Evolutionary conservation across 192 early-diverging fungal species (phyloP), one percentile per base, ranked within the genome.

Genomic region (Coemansia sp.): DNA sequence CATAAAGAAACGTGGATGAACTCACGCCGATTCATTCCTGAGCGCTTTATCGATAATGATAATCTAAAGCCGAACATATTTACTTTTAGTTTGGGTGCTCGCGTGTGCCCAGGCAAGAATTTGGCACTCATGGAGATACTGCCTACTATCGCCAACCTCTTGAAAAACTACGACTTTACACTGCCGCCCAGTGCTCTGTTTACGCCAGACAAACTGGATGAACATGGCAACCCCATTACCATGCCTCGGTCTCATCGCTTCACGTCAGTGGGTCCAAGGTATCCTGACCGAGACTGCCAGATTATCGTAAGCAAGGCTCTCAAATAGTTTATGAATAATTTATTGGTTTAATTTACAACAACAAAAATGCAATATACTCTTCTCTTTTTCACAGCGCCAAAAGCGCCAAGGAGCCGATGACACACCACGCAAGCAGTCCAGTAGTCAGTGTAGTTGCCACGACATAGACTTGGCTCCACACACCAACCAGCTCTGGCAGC

Each of bases 21-120:
- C 5, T 70, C 84, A 4, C n/a, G 59, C 5, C 18, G 33, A n/a
- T 85, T 85, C 59, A 40, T 67, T 15, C 84, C 84, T 0, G 70
- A 80, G 47, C 75, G 84, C 18, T 85, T 77, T 47, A 43, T 78
- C 0, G 66, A 40, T 33, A 43, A 59, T 5, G 68, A 29, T 0
- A 60, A 22, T 13, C 3, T 15, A 15, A 77, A 71, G 44, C 52
- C 42, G 18, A 41, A 40, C 10, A 66, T 80, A 13, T 29, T 80
- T n/a, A 63, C 78, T 11, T 85, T 85, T 59, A 70, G 75, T 63
- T 65, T 70, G 1, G 83, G 83, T 7, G 72, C 72, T 3, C 40
- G 83, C 29, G 68, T 73, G 33, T 85, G 82, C 33, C 70, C 74
- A 3, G 82, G 82, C 5, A 46, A 66, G 10, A 74, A 80, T 29